Conservation (phyloP, 2,329 filamentous ascomycete genomes). For the Cryphonectria carpinicola region DNA sequence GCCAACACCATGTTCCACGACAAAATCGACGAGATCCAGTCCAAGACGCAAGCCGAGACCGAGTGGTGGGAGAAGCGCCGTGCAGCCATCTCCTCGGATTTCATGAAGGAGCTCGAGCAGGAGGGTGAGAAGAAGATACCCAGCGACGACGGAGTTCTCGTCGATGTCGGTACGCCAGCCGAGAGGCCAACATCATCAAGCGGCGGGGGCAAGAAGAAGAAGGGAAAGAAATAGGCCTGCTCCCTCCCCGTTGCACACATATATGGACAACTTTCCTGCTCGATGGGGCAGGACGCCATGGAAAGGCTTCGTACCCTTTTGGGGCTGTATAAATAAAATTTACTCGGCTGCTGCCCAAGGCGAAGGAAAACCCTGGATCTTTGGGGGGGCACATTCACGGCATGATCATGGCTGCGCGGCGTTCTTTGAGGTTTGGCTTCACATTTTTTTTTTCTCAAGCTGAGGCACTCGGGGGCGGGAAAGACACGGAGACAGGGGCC, state of each 20-base stretch:
- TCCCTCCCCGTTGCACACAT: not conserved
- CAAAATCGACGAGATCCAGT: conserved; percentile 74
- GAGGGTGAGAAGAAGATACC: conserved; percentile 54
- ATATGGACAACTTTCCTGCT: not conserved
- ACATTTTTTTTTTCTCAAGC: conserved; percentile 1
- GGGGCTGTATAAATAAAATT: conserved; percentile 21
- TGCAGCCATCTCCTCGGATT: conserved; percentile 71
- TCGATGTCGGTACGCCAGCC: conserved; percentile 59
- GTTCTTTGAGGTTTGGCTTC: conserved; percentile 20
- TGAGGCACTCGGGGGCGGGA: not conserved
- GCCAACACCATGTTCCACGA: conserved; percentile 79
- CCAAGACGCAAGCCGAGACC: conserved; percentile 73
- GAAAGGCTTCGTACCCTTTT: not conserved
- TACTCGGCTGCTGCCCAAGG: conserved; percentile 12
- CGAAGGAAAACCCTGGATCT: conserved; percentile 2
- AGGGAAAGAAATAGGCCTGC: conserved; percentile 61
- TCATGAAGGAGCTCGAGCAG: conserved; percentile 83
- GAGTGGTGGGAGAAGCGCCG: conserved; percentile 91
- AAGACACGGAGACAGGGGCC: not conserved
- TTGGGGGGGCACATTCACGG: conserved; percentile 21
- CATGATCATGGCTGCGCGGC: conserved; percentile 28
- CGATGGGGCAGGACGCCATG: not conserved
- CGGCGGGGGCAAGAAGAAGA: conserved; percentile 61
- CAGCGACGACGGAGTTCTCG: conserved; percentile 79
- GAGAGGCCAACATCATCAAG: conserved; percentile 36